Evolutionary conservation across 2,329 filamentous ascomycete genomes (phyloP), one percentile per base, ranked within the genome.

Genomic region (Eutypa lata): DNA sequence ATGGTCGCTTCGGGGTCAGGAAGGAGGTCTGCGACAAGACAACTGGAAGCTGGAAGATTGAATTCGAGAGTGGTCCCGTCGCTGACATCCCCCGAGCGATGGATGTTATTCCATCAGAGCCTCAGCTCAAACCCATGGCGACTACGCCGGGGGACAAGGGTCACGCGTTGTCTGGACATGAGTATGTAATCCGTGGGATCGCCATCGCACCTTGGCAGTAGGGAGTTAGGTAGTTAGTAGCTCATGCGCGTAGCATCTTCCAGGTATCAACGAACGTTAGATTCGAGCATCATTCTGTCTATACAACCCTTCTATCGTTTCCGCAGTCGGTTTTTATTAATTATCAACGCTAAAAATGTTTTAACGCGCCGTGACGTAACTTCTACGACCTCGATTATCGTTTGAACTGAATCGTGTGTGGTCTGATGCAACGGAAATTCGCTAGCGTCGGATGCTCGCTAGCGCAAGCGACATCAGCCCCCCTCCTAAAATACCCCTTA

Each of bases 381-480:
- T 7, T 7, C 35, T 14, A 7, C 6, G 35, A 38, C 35, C 6
- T 18, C 35, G 6, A 38, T 38, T 38, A 7, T 38, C 35, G n/a
- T 38, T 38, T 14, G 35, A 38, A 38, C 35, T 38, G 35, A 7
- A 38, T 38, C 35, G 35, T 38, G 35, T 7, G 6, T 14, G 35
- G 35, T 38, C 35, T 7, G 35, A 7, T 38, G 35, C 35, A 38
- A 38, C 50, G 50, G 50, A 40, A 49, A 48, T 52, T 31, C 31
- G 50, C 50, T 48, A 49, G 50, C 35, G 26, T 48, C 46, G 50
- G 50, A 46, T 48, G 22, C 31, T 33, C 45, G 50, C 50, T 38
- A 38, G 35, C 16, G 31, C 33, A 26, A 31, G 35, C 13, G 13
- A 16, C 35, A 16, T 18, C 35, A 14, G n/a, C 35, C 35, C 35